Evolutionary conservation across 345 rosid species (phyloP), one percentile per base, ranked within the genome.

Genomic region (Gossypium anomalum): DNA sequence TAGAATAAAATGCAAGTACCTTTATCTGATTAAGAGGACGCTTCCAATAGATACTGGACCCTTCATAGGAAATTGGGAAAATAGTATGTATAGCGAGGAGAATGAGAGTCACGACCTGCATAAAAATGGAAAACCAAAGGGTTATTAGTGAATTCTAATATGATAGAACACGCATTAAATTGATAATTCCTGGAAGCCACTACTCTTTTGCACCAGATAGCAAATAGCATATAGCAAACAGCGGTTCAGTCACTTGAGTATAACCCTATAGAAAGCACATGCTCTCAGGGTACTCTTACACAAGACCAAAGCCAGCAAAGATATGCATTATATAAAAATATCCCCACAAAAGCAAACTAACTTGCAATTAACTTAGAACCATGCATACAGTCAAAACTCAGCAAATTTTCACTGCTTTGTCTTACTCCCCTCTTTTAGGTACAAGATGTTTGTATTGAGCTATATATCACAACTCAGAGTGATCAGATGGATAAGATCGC

Each of bases 61-160:
- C 98, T 86, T 91, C 98, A 78, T 85, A 94, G 51, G 82, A 82
- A 74, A 94, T 81, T 7, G 98, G 97, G 53, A 83, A 88, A 82
- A 91, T 86, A 25, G 87, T 83, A 82, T 91, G 94, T 52, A 82
- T 78, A 23, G 77, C n/a, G 17, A 95, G 85, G 82, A 95, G 72
- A 64, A 80, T 41, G 52, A 95, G 82, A 51, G 98, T 91, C 61
- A 88, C 23, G 2, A 75, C 90, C 93, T 88, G 90, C 86, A 83
- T 23, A 45, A 79, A 67, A 81, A 80, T 62, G 11, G 48, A 70
- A 44, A 77, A 66, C 15, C 51, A 66, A 48, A 49, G 12, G 71
- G 19, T 23, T 16, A 23, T 23, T 23, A 13, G 12, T 14, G 13
- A 14, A 14, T 14, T 67, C 15, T 47, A 47, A 22, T 14, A 47